Base-by-base conservation (phyloP, 1,139 yeast genomes). In the Suhomyces coccinellae region DNA sequence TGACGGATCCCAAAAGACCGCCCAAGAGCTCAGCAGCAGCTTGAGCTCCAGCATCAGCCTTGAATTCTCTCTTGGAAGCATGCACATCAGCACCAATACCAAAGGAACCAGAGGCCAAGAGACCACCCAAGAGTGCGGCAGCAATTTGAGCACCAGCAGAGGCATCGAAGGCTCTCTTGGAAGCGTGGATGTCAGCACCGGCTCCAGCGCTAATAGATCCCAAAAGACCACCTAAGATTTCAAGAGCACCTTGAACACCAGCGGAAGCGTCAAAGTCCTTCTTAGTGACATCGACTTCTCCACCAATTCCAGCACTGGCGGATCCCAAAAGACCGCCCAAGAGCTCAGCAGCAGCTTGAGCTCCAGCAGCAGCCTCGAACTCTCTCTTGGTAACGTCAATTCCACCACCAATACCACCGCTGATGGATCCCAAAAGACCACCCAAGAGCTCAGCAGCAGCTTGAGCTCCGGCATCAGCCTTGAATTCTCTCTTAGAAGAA, bases 401-500 rank as follows among this genome's bases (percentile, higher is more conserved):
- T 36, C 56, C 63, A 34, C 55, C 61, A 33, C 55, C 51, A 37
- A 59, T 59, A 24, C 44, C 40, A 26, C 12, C 42, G n/a, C 14
- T 35, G 29, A 31, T 39, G 22, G 28, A 30, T 6, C 44, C 43
- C 12, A 45, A 20, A 16, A 38, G 40, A 22, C 40, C 39, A 15
- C 41, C 40, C 16, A 33, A 29, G 15, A 43, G 20, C 10, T 45
- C 45, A 16, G 40, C 44, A 10, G 27, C 47, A 12, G 37, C 13
- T 16, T 44, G 36, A 11, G 37, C 47, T 30, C 39, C 39, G 12
- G 24, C 51, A 17, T 38, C 44, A 32, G 45, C 46, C 52, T 46
- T 42, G 58, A 60, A 12, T 46, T 55, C 48, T 63, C 65, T 47
- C 58, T 58, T 50, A 59, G 62, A 41, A 53, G 46, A 34, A 33